Base-by-base conservation (phyloP, 2,329 filamentous ascomycete species). In the Colletotrichum liriopes region DNA sequence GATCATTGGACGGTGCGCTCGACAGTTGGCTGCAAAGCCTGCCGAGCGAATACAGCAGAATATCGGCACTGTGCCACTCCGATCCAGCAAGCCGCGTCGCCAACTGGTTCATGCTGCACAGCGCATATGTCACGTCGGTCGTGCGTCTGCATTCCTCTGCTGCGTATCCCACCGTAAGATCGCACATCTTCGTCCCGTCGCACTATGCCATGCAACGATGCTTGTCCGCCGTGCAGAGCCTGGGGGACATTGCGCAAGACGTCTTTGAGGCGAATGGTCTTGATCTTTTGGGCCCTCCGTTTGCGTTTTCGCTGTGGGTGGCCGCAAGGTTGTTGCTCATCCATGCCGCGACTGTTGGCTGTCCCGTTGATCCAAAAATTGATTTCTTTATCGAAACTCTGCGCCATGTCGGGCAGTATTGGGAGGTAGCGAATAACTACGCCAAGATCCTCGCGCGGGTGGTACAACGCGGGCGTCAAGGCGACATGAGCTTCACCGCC, bases 101-200 rank as follows among this genome's bases (percentile, higher is more conserved):
- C n/a, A 85, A 85, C 73, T 85, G 83, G 83, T 84, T 85, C 70
- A 84, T 85, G 82, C 77, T 85, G 11, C 84, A 85, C 35, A 84
- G 83, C 73, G 84, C 84, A 9, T 85, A 84, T 56, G 83, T 85
- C 16, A 84, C 82, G 0, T 79, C 82, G 3, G 84, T 84, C 7
- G 83, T 85, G 3, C 81, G 84, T 0, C 76, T 85, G n/a, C 84
- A 85, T 68, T 84, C 84, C 3, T 80, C 82, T 3, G 83, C 84
- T 0, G 84, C 84, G 3, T 85, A 85, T 62, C 84, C 84, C 5
- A 82, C 79, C 0, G 76, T 81, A 0, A 77, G 81, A 7, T 84
- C 83, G 6, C 79, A 82, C 41, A 79, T 84, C n/a, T 84, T 85
- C 43, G 78, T 82, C 8, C 84, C 84, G 0, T 84, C 83, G 1